phyloP scores from a whole-genome alignment of 305 asterid genomes.

The Caryopteris hybrid region DNA sequence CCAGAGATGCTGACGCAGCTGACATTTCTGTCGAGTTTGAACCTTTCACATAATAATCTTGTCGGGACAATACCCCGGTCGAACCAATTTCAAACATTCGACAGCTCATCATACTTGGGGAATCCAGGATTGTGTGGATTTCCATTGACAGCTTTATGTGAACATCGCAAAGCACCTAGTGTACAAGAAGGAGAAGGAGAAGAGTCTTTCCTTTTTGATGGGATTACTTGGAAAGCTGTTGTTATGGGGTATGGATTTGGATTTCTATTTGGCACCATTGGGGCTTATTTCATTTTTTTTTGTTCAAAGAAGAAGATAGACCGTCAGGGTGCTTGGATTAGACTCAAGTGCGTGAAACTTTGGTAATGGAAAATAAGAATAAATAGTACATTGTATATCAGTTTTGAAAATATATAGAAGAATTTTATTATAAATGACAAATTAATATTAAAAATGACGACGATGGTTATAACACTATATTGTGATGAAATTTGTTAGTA shows the following conservation, averaged over 20 bases:
- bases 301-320: too few species aligned
- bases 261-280: not conserved
- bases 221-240: slow-evolving; percentile 17
- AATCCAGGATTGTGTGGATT: slow-evolving; percentile 27
- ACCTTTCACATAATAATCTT: slow-evolving; percentile 23
- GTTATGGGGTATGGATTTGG: slow-evolving; percentile 17
- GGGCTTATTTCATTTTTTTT: too few species aligned
- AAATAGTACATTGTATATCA: too few species aligned
- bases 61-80: slow-evolving; percentile 14
- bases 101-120: slow-evolving; percentile 13
- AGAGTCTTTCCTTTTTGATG: not conserved
- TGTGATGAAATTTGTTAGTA: too few species aligned
- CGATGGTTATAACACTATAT: too few species aligned
- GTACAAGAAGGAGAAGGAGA: not conserved
- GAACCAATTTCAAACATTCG: slow-evolving; percentile 18
- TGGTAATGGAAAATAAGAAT: too few species aligned
- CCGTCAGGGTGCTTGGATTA: too few species aligned
- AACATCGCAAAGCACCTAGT: not conserved
- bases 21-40: slow-evolving; percentile 16
- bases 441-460: too few species aligned
- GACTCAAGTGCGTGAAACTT: too few species aligned
- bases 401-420: too few species aligned
- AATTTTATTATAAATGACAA: too few species aligned
- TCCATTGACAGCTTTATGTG: slow-evolving; percentile 16
- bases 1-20: not conserved